Evolutionary conservation across 106 monocot species (phyloP).

Genomic region (Phalaenopsis equestris): DNA sequence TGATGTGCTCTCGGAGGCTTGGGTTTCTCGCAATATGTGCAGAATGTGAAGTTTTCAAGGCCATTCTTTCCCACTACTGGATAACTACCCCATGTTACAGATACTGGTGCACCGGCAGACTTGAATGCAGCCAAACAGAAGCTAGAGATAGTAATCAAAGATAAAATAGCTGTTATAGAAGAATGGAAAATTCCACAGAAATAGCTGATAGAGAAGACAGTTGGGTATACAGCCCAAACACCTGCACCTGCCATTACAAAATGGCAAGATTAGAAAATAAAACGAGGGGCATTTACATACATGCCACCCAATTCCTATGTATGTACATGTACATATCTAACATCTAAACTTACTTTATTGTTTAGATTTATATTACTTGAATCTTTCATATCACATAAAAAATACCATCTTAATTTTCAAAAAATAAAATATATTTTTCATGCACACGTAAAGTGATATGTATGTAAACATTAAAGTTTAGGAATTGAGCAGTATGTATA

Average conservation of each 20-base stretch:
- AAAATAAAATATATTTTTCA: too few relatives aligned
- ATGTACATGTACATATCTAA: too few relatives aligned
- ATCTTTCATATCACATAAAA: too few relatives aligned
- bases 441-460: too few relatives aligned
- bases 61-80: constrained; percentile 50
- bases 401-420: too few relatives aligned
- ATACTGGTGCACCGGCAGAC: constrained; percentile 51
- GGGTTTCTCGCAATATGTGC: constrained; percentile 69
- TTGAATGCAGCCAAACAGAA: constrained; percentile 61
- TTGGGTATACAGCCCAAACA: constrained; percentile 75
- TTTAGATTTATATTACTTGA: too few relatives aligned
- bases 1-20: constrained; percentile 93
- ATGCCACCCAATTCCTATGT: too few relatives aligned
- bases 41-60: constrained; percentile 75
- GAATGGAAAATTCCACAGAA: constrained; percentile 68
- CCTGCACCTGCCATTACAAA: constrained; percentile 62
- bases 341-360: too few relatives aligned
- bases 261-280: background rate
- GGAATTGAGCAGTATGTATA: too few relatives aligned
- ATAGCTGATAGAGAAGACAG: constrained; percentile 64
- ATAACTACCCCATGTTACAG: constrained; percentile 70
- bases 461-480: too few relatives aligned
- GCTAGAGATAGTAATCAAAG: constrained; percentile 49
- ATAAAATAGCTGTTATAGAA: constrained; percentile 41
- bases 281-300: too few relatives aligned